Evolutionary conservation across 1,139 yeast genomes (phyloP).

Genomic region (Kodamaea ohmeri): DNA sequence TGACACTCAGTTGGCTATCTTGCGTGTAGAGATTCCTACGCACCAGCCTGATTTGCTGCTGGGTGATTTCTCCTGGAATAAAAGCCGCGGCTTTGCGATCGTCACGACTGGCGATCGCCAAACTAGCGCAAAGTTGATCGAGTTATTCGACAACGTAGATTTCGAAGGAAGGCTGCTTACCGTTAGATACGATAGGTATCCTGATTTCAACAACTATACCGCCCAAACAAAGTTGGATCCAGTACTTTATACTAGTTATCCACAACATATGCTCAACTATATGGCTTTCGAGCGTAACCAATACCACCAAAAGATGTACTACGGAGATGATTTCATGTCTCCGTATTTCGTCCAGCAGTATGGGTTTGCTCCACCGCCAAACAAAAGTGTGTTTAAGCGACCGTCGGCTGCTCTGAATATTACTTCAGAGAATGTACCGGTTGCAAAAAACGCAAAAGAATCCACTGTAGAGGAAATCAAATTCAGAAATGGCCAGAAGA

Average conservation of each 20-base stretch:
- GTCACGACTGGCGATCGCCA: constrained; percentile 50
- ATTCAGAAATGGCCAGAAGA: constrained; percentile 11
- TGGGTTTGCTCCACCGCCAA: not conserved
- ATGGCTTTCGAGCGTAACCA: constrained; percentile 37
- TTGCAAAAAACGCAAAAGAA: constrained; percentile 9
- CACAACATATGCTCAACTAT: constrained; percentile 14
- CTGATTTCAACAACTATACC: constrained; percentile 34
- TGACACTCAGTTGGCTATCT: constrained; percentile 30
- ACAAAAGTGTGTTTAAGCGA: not conserved
- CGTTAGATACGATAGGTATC: constrained; percentile 56
- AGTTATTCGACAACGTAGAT: constrained; percentile 45
- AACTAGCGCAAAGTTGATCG: constrained; percentile 52
- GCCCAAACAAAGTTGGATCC: constrained; percentile 18
- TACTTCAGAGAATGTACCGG: constrained; percentile 7
- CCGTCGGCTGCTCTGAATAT: constrained; percentile 6
- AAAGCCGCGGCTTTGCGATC: constrained; percentile 62
- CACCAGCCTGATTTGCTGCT: constrained; percentile 19
- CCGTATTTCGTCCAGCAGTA: constrained; percentile 1
- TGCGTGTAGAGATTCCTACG: constrained; percentile 57
- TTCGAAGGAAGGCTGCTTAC: constrained; percentile 61
- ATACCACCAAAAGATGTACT: constrained; percentile 35
- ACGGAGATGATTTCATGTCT: constrained; percentile 16
- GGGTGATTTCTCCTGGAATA: constrained; percentile 6
- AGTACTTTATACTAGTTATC: constrained; percentile 9
- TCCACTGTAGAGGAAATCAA: constrained; percentile 9